Percentiles rank a stretch among this genome's conserved stretches.
Evolutionary conservation across 1,284 basidiomycete species (phyloP).

Genomic region (Hemileia vastatrix): DNA sequence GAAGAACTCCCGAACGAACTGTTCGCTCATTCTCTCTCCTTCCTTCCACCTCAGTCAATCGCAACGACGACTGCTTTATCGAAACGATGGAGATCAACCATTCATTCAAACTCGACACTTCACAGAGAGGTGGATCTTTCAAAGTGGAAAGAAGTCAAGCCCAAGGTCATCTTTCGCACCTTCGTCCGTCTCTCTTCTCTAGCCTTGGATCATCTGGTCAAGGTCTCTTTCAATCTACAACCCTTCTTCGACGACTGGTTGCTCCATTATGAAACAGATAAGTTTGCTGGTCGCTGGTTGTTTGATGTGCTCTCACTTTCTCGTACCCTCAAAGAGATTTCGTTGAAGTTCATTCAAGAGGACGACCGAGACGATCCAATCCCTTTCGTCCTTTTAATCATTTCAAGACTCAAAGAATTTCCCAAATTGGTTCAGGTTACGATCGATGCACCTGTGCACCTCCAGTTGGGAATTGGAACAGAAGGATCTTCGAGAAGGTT

Average conservation of each 20-base stretch:
- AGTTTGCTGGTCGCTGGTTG: too few species aligned
- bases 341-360: too few species aligned
- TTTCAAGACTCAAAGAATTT: too few species aligned
- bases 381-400: too few species aligned
- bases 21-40: neutral
- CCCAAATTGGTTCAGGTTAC: too few species aligned
- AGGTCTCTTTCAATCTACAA: neutral
- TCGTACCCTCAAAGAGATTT: too few species aligned
- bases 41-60: neutral
- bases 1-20: neutral
- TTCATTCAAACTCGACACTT: neutral
- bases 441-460: too few species aligned
- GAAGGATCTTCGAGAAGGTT: too few species aligned
- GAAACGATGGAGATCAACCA: neutral
- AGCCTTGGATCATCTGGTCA: neutral
- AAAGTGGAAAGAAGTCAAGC: neutral
- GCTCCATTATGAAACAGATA: too few species aligned
- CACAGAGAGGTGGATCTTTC: neutral
- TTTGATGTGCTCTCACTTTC: too few species aligned
- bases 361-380: too few species aligned
- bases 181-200: neutral
- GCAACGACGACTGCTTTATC: neutral
- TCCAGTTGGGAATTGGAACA: too few species aligned
- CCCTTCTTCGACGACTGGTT: neutral
- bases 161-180: neutral